Conservation (phyloP, 495 filamentous ascomycete species). For the Neurospora terricola region DNA sequence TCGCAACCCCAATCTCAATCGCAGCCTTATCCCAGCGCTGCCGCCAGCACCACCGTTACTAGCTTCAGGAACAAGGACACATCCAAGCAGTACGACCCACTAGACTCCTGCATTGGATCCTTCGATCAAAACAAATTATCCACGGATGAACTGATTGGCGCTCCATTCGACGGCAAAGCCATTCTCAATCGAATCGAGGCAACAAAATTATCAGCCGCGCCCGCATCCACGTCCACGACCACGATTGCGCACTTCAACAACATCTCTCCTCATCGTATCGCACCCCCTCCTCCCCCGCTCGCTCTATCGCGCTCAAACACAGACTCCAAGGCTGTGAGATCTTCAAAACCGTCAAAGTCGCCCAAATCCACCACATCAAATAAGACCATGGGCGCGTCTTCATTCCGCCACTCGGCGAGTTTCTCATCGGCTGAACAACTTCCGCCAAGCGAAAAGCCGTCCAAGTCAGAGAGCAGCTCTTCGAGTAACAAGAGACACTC, state of each 20-base stretch:
- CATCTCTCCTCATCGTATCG: slow-evolving; percentile 26
- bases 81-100: neutral
- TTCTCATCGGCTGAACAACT: slow-evolving; percentile 53
- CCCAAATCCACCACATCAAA: neutral
- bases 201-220: slow-evolving; percentile 33
- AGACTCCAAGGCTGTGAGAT: slow-evolving; percentile 43
- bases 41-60: slow-evolving; percentile 1
- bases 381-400: slow-evolving; percentile 18
- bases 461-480: slow-evolving; percentile 49
- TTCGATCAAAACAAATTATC: neutral
- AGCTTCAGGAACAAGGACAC: neutral
- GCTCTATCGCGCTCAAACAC: slow-evolving; percentile 49
- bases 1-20: slow-evolving; percentile 8
- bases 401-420: slow-evolving; percentile 71
- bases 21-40: slow-evolving; percentile 1
- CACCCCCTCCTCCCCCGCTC: slow-evolving; percentile 40
- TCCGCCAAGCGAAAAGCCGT: slow-evolving; percentile 37
- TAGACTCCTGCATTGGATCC: neutral
- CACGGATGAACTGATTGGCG: slow-evolving; percentile 60
- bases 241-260: neutral
- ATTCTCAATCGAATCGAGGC: slow-evolving; percentile 63
- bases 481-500: slow-evolving; percentile 69
- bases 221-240: slow-evolving; percentile 10
- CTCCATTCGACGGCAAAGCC: slow-evolving; percentile 57
- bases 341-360: slow-evolving; percentile 7